Base-by-base conservation (phyloP, 768 basidiomycete species). In the Macrolepiota dolichaula region DNA sequence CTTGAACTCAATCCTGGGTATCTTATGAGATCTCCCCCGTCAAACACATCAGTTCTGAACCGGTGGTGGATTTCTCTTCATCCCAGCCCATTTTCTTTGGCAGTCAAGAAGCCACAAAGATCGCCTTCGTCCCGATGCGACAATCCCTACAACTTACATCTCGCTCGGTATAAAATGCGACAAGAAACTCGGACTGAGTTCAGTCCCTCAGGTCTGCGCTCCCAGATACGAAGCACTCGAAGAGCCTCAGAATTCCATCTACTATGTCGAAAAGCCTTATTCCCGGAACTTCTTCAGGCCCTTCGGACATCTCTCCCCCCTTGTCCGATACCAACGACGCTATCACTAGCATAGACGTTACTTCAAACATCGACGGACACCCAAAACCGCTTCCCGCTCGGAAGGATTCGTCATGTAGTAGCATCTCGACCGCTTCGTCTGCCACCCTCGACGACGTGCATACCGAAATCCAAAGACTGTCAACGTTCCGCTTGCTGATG, bases 401-500 rank as follows among this genome's bases (percentile, higher is more conserved):
- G 25, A 19, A 59, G 37, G 19, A n/a, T 49, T 74, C 73, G 25
- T 71, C 71, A 27, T 60, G 66, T 25, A 73, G 66, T 25, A 73
- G 71, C 59, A 62, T 72, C 49, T 61, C 66, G 11, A 72, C 75
- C 42, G 59, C 68, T 15, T 72, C 77, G 36, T 73, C 73, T 25
- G 62, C 69, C 1, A 72, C 69, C 24, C 61, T 74, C 36, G 72
- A 73, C 52, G 66, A 66, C 22, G 61, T 63, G 62, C 64, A 63
- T 19, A 63, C 40, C 27, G 63, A 12, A 58, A 55, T 61, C 63
- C 66, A 59, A 58, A 66, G 73, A 44, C 71, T 87, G 46, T 87
- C 89, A 3, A 84, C 83, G 0, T 61, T 77, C 25, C 82, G 82
- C 29, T 80, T 89, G 57, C 75, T 89, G 53, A 70, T 83, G 49